Conservation (phyloP, 371 early-diverging fungal species). For the Mucor velutinosus region DNA sequence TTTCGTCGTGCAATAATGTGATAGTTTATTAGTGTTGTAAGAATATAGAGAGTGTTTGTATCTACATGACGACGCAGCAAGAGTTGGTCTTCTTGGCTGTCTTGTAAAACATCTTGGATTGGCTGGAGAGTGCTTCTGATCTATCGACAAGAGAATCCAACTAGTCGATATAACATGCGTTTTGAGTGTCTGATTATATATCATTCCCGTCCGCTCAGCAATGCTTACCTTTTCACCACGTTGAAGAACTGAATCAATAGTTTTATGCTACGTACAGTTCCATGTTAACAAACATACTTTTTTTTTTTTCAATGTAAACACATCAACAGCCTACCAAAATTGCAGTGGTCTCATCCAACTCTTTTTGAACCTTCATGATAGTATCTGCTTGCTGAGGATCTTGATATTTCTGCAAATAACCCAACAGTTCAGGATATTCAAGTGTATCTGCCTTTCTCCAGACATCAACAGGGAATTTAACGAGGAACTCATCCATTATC, state of each 20-base stretch:
- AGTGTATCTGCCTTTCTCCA: conserved; percentile 56
- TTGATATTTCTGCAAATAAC: conserved; percentile 82
- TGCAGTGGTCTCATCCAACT: conserved; percentile 97
- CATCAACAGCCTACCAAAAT: conserved; percentile 66
- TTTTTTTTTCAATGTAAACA: too few species aligned
- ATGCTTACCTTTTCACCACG: conserved; percentile 86
- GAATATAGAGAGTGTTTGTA: neutral
- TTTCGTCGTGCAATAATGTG: neutral
- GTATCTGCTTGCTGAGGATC: conserved; percentile 94
- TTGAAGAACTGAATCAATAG: conserved; percentile 94
- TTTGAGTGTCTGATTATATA: neutral
- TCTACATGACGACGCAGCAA: conserved; percentile 76
- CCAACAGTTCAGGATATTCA: conserved; percentile 74
- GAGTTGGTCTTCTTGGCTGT: conserved; percentile 97
- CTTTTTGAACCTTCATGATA: conserved; percentile 94
- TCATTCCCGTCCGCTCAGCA: neutral
- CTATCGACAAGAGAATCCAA: conserved; percentile 93
- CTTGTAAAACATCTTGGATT: conserved; percentile 98
- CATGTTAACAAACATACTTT: too few species aligned
- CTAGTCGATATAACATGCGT: conserved; percentile 11
- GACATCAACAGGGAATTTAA: conserved; percentile 59
- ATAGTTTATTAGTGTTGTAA: neutral
- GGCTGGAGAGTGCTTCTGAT: conserved; percentile 86
- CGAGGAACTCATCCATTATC: conserved; percentile 87
- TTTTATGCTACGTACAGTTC: conserved; percentile 77